Base-by-base conservation (phyloP, 2,329 filamentous ascomycete species). In the Pestalotiopsis sp. region DNA sequence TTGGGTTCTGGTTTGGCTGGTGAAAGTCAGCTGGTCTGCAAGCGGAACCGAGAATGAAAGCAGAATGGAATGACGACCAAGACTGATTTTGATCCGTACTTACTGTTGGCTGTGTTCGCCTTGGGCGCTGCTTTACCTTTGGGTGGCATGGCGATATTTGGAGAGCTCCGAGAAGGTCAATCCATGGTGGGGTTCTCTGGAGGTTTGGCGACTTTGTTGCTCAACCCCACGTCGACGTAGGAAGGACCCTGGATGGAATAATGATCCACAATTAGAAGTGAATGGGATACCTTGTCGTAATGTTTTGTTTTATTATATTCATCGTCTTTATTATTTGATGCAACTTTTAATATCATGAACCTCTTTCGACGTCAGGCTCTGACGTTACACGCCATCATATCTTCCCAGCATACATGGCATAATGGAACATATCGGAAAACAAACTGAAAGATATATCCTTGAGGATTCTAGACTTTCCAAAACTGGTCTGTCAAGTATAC, bases 1-100 rank as follows among this genome's bases (percentile, higher is more conserved):
- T 80, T 78, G 11, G 82, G 80, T 67, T 73, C 61, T 27, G 78
- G 75, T 4, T 64, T 49, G 52, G 69, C 66, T 66, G 65, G 65
- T 4, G 17, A 36, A 38, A 39, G 61, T 68, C 12, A 67, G 61
- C 27, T 60, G 52, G 7, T 9, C 31, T 71, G 66, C 68, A 68
- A 25, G 56, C n/a, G 13, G 23, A 14, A 7, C 6, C 2, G n/a
- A 2, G 0, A 20, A 9, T 14, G n/a, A 4, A 38, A 31, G 59
- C 14, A 41, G n/a, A 20, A 9, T 17, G 38, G 11, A 25, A 12
- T n/a, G 14, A 17, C 12, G 20, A 11, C 36, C 11, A 25, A 14
- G 17, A 23, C 0, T 17, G 27, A 67, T 61, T 65, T 69, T 58
- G 61, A 65, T 66, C n/a, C 68, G 61, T 25, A 70, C 75, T 74